phyloP scores from a whole-genome alignment of 2,329 filamentous ascomycete genomes.

The Verticillium isaacii region DNA sequence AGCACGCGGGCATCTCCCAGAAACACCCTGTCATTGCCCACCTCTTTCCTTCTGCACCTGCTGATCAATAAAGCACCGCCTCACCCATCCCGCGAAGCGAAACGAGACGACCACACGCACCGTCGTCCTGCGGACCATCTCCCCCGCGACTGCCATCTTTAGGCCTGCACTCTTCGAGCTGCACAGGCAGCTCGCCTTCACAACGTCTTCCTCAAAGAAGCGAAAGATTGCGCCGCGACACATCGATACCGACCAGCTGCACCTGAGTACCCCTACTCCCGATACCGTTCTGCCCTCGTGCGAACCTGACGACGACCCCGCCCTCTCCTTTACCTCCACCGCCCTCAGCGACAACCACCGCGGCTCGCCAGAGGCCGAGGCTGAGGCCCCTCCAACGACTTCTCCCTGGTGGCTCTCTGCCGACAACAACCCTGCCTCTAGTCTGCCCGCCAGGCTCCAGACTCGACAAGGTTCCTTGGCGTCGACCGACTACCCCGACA shows the following conservation, averaged over 20 bases:
- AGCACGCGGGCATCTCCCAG: neutral
- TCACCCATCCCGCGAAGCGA: neutral
- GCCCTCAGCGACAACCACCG: constrained; percentile 20
- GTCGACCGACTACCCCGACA: constrained; percentile 46
- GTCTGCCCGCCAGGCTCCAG: constrained; percentile 49
- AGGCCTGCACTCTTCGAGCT: constrained; percentile 37
- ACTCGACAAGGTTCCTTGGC: constrained; percentile 33
- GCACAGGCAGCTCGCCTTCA: constrained; percentile 63
- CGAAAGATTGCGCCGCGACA: constrained; percentile 55
- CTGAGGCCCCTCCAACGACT: neutral
- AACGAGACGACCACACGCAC: neutral
- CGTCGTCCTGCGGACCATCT: constrained; percentile 12
- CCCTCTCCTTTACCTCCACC: constrained; percentile 43
- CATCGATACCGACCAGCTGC: constrained; percentile 36
- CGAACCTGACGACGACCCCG: constrained; percentile 44
- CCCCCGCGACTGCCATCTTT: constrained; percentile 10
- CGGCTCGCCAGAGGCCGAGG: constrained; percentile 5
- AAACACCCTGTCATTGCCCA: neutral
- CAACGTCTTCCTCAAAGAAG: constrained; percentile 71
- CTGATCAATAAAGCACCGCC: neutral
- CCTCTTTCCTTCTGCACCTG: neutral
- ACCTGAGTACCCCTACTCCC: constrained; percentile 27
- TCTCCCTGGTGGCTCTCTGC: constrained; percentile 33
- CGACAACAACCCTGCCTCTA: constrained; percentile 34
- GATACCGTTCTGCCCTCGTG: constrained; percentile 49